These are phyloP conservation scores for Umbelopsis ramanniana DNA, from an alignment of 192 early-diverging fungal species.

Conservation along the genomic window DNA sequence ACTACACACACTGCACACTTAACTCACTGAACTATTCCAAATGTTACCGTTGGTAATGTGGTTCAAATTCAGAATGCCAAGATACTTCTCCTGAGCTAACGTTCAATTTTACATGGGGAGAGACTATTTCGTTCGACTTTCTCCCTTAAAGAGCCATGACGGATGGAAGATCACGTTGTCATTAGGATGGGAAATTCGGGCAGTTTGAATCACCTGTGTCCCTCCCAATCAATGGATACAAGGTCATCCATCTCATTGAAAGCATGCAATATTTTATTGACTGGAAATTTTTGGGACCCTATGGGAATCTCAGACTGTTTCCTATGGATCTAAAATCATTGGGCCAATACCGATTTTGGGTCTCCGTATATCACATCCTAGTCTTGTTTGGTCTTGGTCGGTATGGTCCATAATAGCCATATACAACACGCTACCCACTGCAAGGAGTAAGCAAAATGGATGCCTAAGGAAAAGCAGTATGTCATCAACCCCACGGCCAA, in stretches of 20 bases:
- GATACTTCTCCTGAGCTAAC: no score
- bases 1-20: no score
- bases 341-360: background rate
- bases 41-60: no score
- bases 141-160: no score
- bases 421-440: background rate
- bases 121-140: no score
- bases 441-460: background rate
- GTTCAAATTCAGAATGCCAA: no score
- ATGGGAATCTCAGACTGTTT: background rate
- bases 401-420: background rate
- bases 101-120: no score
- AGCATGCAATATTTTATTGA: no score
- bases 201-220: background rate
- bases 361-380: slow-evolving; percentile 10
- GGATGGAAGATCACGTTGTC: no score
- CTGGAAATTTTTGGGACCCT: background rate
- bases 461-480: background rate
- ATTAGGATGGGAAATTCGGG: no score
- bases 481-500: background rate
- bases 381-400: slow-evolving; percentile 19
- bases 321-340: background rate
- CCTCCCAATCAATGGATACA: no score
- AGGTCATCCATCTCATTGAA: no score
- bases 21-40: background rate